A percentile compares a stretch with the other conserved stretches of the same genome.
Evolutionary conservation across 208 protist species (phyloP).

Genomic region (Lotmaria passim): DNA sequence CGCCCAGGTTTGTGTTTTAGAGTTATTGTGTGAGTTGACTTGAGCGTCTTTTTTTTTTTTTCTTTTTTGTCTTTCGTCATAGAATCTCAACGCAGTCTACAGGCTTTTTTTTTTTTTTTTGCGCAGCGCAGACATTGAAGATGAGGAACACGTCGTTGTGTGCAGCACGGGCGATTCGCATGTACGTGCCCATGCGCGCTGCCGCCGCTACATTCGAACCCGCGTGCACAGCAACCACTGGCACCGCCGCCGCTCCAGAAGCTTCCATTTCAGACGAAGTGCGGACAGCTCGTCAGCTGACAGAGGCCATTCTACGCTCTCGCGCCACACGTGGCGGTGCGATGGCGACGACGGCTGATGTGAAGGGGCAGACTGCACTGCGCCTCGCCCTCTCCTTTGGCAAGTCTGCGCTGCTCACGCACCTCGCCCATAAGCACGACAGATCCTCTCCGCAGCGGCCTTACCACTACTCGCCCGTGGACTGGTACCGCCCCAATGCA

Average conservation of each 20-base stretch:
- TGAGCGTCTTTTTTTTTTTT: too few species aligned
- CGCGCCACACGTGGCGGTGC: neutral
- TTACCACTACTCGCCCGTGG: constrained; percentile 10
- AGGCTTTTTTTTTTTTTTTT: too few species aligned
- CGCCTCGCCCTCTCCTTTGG: constrained; percentile 28
- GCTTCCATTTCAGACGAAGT: neutral
- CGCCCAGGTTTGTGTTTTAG: too few species aligned
- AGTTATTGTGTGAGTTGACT: too few species aligned
- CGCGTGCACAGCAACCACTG: neutral
- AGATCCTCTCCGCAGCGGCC: constrained; percentile 8
- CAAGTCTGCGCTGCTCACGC: constrained; percentile 36
- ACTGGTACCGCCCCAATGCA: too few species aligned
- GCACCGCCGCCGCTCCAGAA: neutral
- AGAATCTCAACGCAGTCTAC: neutral
- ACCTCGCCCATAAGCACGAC: constrained; percentile 40
- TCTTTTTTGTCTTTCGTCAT: neutral
- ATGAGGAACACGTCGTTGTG: constrained; percentile 8
- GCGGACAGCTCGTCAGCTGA: constrained; percentile 15
- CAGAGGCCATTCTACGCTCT: constrained; percentile 19
- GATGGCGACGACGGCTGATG: neutral
- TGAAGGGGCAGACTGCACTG: constrained; percentile 1
- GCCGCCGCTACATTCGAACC: neutral
- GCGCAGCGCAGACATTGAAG: neutral
- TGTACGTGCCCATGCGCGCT: constrained; percentile 30
- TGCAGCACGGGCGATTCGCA: constrained; percentile 30